These are phyloP conservation scores for Sergeia podlipaevii DNA, from an alignment of 208 protist genomes.

Conservation along the genomic window DNA sequence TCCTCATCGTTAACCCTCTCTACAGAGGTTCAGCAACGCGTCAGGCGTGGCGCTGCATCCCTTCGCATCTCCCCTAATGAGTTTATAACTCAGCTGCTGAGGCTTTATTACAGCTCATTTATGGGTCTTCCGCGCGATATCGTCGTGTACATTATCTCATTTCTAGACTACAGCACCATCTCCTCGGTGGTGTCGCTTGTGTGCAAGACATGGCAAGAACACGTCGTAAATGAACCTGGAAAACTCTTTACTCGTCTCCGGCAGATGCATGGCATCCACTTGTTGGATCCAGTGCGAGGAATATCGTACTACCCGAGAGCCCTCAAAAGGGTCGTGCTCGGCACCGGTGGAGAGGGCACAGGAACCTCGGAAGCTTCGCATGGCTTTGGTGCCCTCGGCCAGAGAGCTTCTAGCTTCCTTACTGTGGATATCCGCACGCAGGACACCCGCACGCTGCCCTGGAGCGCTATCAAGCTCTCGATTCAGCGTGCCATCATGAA, in stretches of 20 bases:
- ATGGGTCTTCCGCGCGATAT: slow-evolving; percentile 30
- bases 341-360: background rate
- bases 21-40: slow-evolving; percentile 11
- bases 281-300: slow-evolving; percentile 38
- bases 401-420: slow-evolving; percentile 27
- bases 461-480: slow-evolving; percentile 21
- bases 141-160: slow-evolving; percentile 29
- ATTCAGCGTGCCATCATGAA: slow-evolving; percentile 25
- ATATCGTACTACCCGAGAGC: slow-evolving; percentile 44
- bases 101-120: slow-evolving; percentile 29
- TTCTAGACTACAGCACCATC: slow-evolving; percentile 47
- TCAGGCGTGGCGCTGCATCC: slow-evolving; percentile 21
- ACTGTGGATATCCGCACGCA: slow-evolving; percentile 53
- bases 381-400: background rate
- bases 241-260: slow-evolving; percentile 21
- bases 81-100: slow-evolving; percentile 26
- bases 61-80: slow-evolving; percentile 23
- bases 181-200: slow-evolving; percentile 16
- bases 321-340: slow-evolving; percentile 33
- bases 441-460: slow-evolving; percentile 39
- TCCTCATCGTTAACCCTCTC: slow-evolving; percentile 17
- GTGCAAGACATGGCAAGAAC: slow-evolving; percentile 27
- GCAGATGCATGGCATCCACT: slow-evolving; percentile 46
- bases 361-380: background rate
- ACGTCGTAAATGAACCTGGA: slow-evolving; percentile 19